These are phyloP conservation scores for Triticum dicoccoides DNA, from an alignment of 176 grass and related monocot species.

Conservation along the genomic window DNA sequence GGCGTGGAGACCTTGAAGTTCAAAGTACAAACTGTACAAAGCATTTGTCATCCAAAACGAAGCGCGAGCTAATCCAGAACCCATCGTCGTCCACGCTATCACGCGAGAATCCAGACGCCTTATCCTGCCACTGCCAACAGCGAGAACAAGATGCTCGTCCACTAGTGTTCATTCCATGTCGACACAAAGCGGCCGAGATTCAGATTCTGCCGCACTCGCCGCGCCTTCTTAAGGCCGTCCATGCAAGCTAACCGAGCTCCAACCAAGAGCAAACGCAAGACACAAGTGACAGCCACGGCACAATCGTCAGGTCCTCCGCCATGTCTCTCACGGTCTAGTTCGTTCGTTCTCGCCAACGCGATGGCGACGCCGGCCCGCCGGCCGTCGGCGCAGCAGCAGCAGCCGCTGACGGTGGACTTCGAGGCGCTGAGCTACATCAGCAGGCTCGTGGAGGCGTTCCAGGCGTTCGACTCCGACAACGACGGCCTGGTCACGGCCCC, in stretches of 20 bases:
- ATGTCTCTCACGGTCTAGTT: neutral
- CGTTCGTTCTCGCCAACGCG: neutral
- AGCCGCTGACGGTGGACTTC: conserved; percentile 46
- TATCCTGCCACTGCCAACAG: neutral
- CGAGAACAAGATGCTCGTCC: conserved; percentile 49
- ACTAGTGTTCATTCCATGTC: conserved; percentile 54
- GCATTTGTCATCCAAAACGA: too few species aligned
- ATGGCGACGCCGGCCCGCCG: conserved; percentile 19
- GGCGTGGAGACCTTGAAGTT: too few species aligned
- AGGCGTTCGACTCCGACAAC: conserved; percentile 77
- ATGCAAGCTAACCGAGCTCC: neutral
- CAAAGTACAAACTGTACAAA: too few species aligned
- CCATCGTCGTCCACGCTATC: neutral
- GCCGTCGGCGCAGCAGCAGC: neutral
- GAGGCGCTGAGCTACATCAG: conserved; percentile 84
- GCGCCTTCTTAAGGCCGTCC: neutral
- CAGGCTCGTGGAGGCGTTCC: conserved; percentile 80
- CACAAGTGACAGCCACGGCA: neutral
- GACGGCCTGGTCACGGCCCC: conserved; percentile 57
- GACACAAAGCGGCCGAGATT: conserved; percentile 52
- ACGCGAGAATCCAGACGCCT: conserved; percentile 16
- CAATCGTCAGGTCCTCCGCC: neutral
- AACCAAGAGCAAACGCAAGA: neutral
- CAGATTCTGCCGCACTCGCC: conserved; percentile 32
- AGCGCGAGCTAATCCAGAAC: neutral